These are phyloP conservation scores for Sarcodon sp. DNA, from an alignment of 768 basidiomycete species.

Conservation along the genomic window DNA sequence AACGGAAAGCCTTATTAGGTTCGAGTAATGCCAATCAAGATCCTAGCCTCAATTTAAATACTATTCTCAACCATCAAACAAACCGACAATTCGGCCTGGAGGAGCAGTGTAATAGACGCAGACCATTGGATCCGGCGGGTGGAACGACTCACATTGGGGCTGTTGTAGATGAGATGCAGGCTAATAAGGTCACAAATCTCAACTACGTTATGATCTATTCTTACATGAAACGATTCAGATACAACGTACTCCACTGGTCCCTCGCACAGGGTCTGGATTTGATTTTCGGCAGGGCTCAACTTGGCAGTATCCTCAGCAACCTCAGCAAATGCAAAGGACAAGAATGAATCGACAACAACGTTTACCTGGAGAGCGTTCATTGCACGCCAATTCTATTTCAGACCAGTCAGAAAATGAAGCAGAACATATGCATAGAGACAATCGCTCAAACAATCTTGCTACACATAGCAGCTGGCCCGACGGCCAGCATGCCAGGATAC, in stretches of 20 bases:
- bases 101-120: not conserved
- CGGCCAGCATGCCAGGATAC: conserved; percentile 4
- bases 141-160: conserved; percentile 30
- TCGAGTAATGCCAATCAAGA: conserved; percentile 13
- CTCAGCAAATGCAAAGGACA: conserved; percentile 1
- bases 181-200: conserved; percentile 33
- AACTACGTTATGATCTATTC: not conserved
- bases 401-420: conserved; percentile 42
- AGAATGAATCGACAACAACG: conserved; percentile 7
- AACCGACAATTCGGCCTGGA: not conserved
- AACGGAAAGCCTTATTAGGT: conserved; percentile 67
- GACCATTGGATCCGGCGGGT: not conserved
- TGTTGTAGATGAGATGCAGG: conserved; percentile 55
- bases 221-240: conserved; percentile 28
- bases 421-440: conserved; percentile 60
- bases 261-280: conserved; percentile 25
- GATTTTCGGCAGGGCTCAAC: conserved; percentile 8
- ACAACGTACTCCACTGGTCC: conserved; percentile 55
- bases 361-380: conserved; percentile 11
- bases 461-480: conserved; percentile 11
- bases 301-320: conserved; percentile 21
- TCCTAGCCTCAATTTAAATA: not conserved
- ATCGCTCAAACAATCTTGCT: conserved; percentile 11
- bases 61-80: not conserved
- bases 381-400: conserved; percentile 13